phyloP scores from a whole-genome alignment of 345 rosid species.

The Eucalyptus cloeziana region DNA sequence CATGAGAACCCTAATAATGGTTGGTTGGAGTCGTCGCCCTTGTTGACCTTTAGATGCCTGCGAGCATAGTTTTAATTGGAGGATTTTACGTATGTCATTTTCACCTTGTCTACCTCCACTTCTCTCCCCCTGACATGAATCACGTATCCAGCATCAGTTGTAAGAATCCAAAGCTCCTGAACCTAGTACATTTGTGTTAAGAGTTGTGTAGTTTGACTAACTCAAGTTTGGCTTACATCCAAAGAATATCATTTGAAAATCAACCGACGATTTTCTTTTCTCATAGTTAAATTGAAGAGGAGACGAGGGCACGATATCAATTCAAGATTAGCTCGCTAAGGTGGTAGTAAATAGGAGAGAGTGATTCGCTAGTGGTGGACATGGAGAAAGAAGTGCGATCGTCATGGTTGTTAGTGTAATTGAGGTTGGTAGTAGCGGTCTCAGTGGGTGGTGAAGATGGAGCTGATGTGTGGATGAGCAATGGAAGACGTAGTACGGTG shows the following conservation, averaged over 20 bases:
- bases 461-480: background rate
- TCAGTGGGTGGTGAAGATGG: background rate
- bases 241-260: background rate
- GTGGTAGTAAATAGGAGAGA: background rate
- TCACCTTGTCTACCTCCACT: background rate
- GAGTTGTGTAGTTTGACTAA: background rate
- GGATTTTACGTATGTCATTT: background rate
- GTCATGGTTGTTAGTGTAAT: background rate
- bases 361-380: background rate
- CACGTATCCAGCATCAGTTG: background rate
- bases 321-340: background rate
- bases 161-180: background rate
- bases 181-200: background rate
- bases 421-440: background rate
- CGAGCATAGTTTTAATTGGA: background rate
- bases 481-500: background rate
- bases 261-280: background rate
- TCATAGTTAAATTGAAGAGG: background rate
- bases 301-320: background rate
- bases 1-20: background rate
- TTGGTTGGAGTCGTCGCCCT: background rate
- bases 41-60: background rate
- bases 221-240: background rate
- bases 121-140: background rate
- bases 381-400: background rate